phyloP scores from a whole-genome alignment of 495 filamentous ascomycete genomes.

The Rhypophila decipiens region DNA sequence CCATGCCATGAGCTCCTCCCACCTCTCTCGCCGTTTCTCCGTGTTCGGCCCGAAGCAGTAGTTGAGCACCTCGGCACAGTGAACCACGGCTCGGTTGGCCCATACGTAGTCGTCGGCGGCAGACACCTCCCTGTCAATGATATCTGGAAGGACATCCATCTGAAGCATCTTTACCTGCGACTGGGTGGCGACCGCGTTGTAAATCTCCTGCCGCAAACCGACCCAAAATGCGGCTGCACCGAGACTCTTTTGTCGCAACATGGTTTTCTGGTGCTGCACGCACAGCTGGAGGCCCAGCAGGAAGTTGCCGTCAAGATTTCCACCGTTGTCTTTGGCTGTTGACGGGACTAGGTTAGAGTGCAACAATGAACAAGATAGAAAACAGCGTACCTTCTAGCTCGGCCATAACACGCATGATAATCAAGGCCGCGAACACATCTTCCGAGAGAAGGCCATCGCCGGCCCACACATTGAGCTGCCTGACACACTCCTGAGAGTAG shows the following conservation, averaged over 20 bases:
- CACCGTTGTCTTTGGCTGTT: conserved; percentile 30
- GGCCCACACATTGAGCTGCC: conserved; percentile 45
- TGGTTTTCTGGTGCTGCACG: conserved; percentile 22
- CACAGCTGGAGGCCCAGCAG: conserved; percentile 48
- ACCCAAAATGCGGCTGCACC: conserved; percentile 51
- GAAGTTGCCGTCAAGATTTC: conserved; percentile 36
- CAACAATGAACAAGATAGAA: not conserved
- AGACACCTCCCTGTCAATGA: conserved; percentile 38
- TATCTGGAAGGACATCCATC: conserved; percentile 26
- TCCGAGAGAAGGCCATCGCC: too few relatives aligned
- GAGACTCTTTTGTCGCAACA: conserved; percentile 34
- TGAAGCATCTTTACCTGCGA: conserved; percentile 36
- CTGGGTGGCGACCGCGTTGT: conserved; percentile 47
- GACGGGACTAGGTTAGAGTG: conserved; percentile 6
- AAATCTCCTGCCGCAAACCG: conserved; percentile 52
- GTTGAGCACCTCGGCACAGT: conserved; percentile 48
- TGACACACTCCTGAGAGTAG: conserved; percentile 47
- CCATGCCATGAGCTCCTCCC: conserved; percentile 28
- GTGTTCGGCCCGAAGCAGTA: conserved; percentile 37
- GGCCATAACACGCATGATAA: conserved; percentile 56
- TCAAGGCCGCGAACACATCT: conserved; percentile 53
- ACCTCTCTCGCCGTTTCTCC: conserved; percentile 11
- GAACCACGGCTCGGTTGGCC: conserved; percentile 49
- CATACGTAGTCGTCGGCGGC: conserved; percentile 41
- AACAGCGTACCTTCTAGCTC: conserved; percentile 48